Evolutionary conservation across 768 basidiomycete genomes (phyloP), one percentile per base, ranked within the genome.

Genomic region (Tubosaeta sp.): DNA sequence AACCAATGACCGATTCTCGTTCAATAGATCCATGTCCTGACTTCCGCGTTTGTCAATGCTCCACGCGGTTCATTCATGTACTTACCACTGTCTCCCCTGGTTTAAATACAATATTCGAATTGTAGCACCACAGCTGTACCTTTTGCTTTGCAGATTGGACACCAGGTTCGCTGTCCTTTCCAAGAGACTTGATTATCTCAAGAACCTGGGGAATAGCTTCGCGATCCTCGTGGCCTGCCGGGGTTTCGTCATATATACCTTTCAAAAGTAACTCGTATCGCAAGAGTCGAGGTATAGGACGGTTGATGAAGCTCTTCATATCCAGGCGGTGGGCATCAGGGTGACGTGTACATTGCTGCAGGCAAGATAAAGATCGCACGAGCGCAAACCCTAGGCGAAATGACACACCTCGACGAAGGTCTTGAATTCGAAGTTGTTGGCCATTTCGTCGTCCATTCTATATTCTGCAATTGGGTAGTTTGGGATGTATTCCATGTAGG

Each of bases 401-500:
- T n/a, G 16, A 19, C 80, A 46, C 59, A 90, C 91, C 52, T 93
- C 90, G 16, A 92, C 81, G 61, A 96, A 93, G 1, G 74, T 66
- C 62, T 85, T 84, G 74, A 99, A 97, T 2, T 83, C 72, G 1
- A 78, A 71, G 57, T 95, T 97, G 47, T 79, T 86, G 10, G 77
- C 83, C 77, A 87, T 84, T 71, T 96, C 94, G 27, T 93, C 86
- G 52, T 91, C 89, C 49, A 97, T 87, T 39, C 87, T 73, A 61
- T 89, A 89, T 2, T 87, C 86, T 0, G 94, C 94, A 43, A 91
- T 89, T 1, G 95, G 94, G 68, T 94, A 90, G 71, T 94, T 86
- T n/a, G 89, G 81, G 54, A 92, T 82, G 60, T 96, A 97, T 54
- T 92, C 88, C 76, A 94, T 82, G 68, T 99, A 99, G 13, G 87